These are phyloP conservation scores for Thinopyrum elongatum DNA, from an alignment of 176 grass and related monocot genomes.

Conservation along the genomic window DNA sequence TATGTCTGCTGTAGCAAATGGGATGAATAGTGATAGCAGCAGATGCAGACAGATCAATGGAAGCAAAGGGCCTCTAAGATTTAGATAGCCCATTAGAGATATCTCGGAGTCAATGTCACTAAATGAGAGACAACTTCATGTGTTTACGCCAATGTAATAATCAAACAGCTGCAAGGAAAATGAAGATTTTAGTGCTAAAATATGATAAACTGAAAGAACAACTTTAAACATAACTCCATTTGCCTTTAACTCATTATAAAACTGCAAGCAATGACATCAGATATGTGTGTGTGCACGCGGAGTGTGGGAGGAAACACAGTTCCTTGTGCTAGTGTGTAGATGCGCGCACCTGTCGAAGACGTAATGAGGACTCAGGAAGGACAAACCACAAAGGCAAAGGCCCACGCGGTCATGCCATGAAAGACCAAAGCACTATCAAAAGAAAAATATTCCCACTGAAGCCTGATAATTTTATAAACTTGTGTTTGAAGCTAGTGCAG, in stretches of 20 bases:
- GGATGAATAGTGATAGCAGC: constrained; percentile 40
- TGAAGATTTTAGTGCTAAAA: constrained; percentile 27
- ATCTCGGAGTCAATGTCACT: constrained; percentile 18
- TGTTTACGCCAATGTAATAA: background rate
- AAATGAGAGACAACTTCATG: constrained; percentile 12
- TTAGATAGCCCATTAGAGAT: constrained; percentile 36
- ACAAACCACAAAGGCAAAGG: constrained; percentile 24
- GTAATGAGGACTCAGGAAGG: constrained; percentile 23
- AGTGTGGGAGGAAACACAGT: constrained; percentile 6
- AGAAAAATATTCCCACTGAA: constrained; percentile 14
- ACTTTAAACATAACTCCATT: background rate
- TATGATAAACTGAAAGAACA: background rate
- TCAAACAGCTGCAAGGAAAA: constrained; percentile 35
- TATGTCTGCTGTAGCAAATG: constrained; percentile 43
- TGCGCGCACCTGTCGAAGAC: background rate
- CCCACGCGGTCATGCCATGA: constrained; percentile 14
- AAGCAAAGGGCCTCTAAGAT: constrained; percentile 16
- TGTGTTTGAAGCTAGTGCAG: constrained; percentile 19
- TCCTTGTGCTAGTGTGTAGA: background rate
- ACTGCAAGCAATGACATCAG: background rate
- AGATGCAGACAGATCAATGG: constrained; percentile 31
- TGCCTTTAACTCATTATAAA: background rate
- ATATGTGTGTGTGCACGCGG: background rate
- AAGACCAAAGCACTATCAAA: constrained; percentile 25
- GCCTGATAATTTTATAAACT: constrained; percentile 16